Conservation (phyloP, 371 early-diverging fungal genomes). For the Fennellomyces sp. region DNA sequence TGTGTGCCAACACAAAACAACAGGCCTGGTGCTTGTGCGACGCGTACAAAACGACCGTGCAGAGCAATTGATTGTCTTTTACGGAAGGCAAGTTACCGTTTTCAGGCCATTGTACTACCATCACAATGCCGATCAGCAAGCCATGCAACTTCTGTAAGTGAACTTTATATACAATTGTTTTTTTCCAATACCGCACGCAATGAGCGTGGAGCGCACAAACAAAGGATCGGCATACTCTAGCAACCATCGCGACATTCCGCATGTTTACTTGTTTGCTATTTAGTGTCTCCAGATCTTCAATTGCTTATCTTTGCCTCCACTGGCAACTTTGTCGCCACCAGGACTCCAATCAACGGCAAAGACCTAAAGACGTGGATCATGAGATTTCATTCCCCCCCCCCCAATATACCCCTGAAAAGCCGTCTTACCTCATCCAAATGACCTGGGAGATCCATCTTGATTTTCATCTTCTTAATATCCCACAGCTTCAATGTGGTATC, state of each 20-base stretch:
- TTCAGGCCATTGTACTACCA: background rate
- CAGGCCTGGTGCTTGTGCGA: constrained; percentile 9
- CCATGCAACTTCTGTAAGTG: background rate
- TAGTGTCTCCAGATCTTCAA: constrained; percentile 79
- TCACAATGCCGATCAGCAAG: constrained; percentile 15
- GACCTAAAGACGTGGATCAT: constrained; percentile 44
- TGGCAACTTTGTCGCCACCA: constrained; percentile 86
- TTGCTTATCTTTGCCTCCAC: constrained; percentile 92
- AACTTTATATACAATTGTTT: background rate
- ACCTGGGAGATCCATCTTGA: constrained; percentile 93
- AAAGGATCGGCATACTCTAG: background rate
- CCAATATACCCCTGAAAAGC: background rate
- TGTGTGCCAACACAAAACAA: background rate
- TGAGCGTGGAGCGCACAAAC: constrained; percentile 2
- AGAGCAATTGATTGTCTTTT: background rate
- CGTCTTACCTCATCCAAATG: constrained; percentile 83
- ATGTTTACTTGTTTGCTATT: too few relatives aligned
- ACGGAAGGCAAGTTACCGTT: background rate
- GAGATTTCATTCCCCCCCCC: too few relatives aligned
- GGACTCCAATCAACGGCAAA: constrained; percentile 97
- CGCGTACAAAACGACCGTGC: constrained; percentile 11
- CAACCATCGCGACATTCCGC: too few relatives aligned
- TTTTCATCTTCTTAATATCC: constrained; percentile 86
- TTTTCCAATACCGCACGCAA: too few relatives aligned
- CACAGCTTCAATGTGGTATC: constrained; percentile 95